A percentile compares a stretch with the other conserved stretches of the same genome.
Evolutionary conservation across 345 rosid species (phyloP).

Genomic region (Ailanthus altissimus): DNA sequence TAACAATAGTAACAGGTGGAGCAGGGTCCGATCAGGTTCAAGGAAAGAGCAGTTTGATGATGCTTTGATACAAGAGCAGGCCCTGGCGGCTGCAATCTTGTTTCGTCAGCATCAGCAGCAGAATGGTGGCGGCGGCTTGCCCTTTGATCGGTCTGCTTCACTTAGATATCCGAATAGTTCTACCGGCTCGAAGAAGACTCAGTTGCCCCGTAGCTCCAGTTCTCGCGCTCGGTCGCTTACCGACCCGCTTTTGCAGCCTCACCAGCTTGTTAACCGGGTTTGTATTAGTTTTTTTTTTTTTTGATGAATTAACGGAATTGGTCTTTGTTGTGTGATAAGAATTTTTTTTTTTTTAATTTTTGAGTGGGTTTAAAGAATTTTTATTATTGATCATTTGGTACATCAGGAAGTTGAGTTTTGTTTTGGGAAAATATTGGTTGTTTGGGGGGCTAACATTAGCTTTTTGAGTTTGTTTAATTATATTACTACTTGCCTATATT

Average conservation of each 20-base stretch:
- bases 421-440: slow-evolving; percentile 2
- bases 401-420: not conserved
- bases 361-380: not conserved
- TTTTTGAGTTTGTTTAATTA: not conserved
- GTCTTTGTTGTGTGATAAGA: not conserved
- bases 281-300: not conserved
- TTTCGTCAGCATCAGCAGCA: slow-evolving; percentile 63
- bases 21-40: slow-evolving; percentile 63
- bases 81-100: slow-evolving; percentile 76
- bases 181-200: slow-evolving; percentile 58
- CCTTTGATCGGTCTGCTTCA: slow-evolving; percentile 82
- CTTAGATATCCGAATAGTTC: slow-evolving; percentile 54
- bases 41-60: slow-evolving; percentile 61
- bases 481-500: not conserved
- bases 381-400: not conserved
- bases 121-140: slow-evolving; percentile 43
- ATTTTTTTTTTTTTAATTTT: not conserved
- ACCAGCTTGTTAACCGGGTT: slow-evolving; percentile 90
- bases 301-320: not conserved
- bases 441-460: not conserved
- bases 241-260: slow-evolving; percentile 87
- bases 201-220: slow-evolving; percentile 88
- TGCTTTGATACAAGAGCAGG: slow-evolving; percentile 64
- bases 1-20: slow-evolving; percentile 47
- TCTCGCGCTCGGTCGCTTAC: slow-evolving; percentile 81